phyloP scores from a whole-genome alignment of 1,139 yeast genomes.

The Pichia sp. region DNA sequence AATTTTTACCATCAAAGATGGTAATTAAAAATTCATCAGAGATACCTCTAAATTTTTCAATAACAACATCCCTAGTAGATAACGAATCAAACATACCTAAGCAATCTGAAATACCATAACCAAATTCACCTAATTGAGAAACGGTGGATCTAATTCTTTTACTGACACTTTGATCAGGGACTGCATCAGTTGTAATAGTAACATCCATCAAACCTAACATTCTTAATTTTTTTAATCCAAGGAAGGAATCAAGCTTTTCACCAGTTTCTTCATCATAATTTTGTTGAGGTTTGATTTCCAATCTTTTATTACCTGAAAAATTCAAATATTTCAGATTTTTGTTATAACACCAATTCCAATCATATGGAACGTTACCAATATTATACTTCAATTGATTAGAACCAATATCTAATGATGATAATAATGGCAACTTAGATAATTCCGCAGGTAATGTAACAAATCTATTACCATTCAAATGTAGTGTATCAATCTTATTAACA shows the following conservation, averaged over 20 bases:
- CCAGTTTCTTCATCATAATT: conserved; percentile 29
- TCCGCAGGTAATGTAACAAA: conserved; percentile 88
- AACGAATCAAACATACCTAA: conserved; percentile 65
- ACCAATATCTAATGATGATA: conserved; percentile 81
- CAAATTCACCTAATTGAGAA: conserved; percentile 69
- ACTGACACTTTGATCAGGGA: conserved; percentile 82
- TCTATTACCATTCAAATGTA: conserved; percentile 77
- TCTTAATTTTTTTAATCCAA: conserved; percentile 62
- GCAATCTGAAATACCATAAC: conserved; percentile 88
- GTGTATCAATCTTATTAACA: conserved; percentile 49
- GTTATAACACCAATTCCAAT: conserved; percentile 97
- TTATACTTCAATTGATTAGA: conserved; percentile 87
- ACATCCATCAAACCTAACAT: conserved; percentile 91
- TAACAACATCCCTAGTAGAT: conserved; percentile 75
- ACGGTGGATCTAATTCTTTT: conserved; percentile 89
- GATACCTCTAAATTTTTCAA: conserved; percentile 82
- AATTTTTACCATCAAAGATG: conserved; percentile 77
- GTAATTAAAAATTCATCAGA: conserved; percentile 68
- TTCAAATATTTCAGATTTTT: conserved; percentile 70
- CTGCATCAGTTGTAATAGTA: conserved; percentile 72
- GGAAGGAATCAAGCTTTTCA: conserved; percentile 59
- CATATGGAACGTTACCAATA: conserved; percentile 90
- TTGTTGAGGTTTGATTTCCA: conserved; percentile 72
- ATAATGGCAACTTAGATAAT: conserved; percentile 56
- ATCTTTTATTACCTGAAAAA: conserved; percentile 85